Evolutionary conservation across 108 stramenopile genomes (phyloP), one percentile per base, ranked within the genome.

Genomic region (Discostella pseudostelligera): DNA sequence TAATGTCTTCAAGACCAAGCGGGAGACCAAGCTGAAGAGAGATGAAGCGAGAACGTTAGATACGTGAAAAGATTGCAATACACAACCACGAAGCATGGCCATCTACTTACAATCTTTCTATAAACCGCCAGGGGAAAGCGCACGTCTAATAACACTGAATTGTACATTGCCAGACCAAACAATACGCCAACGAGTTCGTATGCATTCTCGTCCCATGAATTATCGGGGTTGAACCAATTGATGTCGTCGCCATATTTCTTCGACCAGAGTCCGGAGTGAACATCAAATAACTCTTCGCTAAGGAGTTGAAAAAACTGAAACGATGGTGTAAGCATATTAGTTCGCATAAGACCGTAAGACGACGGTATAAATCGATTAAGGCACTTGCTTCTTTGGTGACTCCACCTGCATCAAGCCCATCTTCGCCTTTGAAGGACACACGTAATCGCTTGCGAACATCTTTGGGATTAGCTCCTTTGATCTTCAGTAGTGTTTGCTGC

Each of bases 391-490:
- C 97, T 65, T 94, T 95, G 1, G 92, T 88, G 3, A 96, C 95
- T 8, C 97, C 97, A 13, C 97, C 97, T 8, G 94, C 96, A 80
- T 97, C 97, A 19, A 97, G 62, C 51, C 95, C 97, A 20, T 90
- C 90, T 74, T 97, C 97, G n/a, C 88, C 93, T 53, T 87, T 81
- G 69, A 97, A 95, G 11, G 79, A 76, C 22, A 95, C 85, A 61
- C 78, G 62, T 1, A 97, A 72, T 16, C 79, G 81, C 55, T 93
- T 93, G 32, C 84, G 77, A 2, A 95, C 66, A 32, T 90, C 86
- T 49, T 69, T 70, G 5, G 84, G 76, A 24, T 81, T 65, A 13
- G 89, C 76, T 29, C 78, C 50, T 29, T 74, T 80, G 1, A 90
- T 78, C n/a, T 72, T 73, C 25, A 82, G 67, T 20, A 90, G 54